These are phyloP conservation scores for Amoebophrya sp. DNA, from an alignment of 169 alveolate species.

Conservation along the genomic window DNA sequence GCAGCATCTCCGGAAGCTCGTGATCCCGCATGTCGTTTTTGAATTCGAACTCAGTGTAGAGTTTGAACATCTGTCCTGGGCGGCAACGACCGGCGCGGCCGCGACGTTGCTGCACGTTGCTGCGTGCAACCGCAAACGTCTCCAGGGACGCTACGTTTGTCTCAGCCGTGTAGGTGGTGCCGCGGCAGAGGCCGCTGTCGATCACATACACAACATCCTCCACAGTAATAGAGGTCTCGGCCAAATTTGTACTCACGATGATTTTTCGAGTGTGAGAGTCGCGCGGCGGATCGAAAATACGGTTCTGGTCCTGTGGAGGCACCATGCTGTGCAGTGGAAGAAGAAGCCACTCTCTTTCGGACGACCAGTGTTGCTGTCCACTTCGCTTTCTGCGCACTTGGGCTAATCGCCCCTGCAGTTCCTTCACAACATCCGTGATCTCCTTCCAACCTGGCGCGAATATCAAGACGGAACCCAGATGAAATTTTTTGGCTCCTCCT, in stretches of 20 bases:
- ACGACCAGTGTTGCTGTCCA: not conserved
- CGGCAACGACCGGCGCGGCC: conserved; percentile 3
- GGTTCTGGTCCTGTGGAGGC: not conserved
- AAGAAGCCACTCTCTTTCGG: not conserved
- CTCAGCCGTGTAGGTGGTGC: conserved; percentile 5
- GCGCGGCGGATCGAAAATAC: not conserved
- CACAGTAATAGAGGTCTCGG: conserved; percentile 82
- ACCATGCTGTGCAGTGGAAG: not conserved
- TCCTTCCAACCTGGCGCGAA: conserved; percentile 96
- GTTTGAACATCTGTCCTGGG: not conserved
- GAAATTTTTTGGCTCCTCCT: not conserved
- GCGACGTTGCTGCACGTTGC: conserved; percentile 14
- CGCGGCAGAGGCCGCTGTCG: not conserved
- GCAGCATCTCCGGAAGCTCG: not conserved
- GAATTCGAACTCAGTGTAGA: not conserved
- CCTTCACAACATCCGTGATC: conserved; percentile 87
- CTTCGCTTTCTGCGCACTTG: no score
- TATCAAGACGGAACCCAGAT: conserved; percentile 85
- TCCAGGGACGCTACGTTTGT: not conserved
- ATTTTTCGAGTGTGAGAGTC: conserved; percentile 46
- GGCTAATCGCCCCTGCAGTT: no score
- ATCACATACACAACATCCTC: conserved; percentile 72
- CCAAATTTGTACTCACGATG: conserved; percentile 77
- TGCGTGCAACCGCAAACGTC: not conserved
- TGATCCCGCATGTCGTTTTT: not conserved